Percentiles rank a stretch among this genome's conserved stretches.
These are phyloP conservation scores for Penicillium chermesinum DNA, from an alignment of 495 filamentous ascomycete genomes.

Conservation along the genomic window DNA sequence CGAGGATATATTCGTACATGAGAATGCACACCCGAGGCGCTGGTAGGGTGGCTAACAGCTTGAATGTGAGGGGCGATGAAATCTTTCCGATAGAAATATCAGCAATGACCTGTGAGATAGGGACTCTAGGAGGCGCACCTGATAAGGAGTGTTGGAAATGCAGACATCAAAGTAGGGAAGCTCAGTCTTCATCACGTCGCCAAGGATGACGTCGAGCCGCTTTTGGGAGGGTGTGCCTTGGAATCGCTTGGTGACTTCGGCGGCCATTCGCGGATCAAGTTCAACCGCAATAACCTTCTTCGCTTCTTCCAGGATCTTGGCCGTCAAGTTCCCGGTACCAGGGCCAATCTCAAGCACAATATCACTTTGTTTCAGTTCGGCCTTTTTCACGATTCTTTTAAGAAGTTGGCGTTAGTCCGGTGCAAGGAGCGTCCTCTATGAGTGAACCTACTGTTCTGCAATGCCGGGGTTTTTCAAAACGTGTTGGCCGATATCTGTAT, in stretches of 20 bases:
- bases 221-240: constrained; percentile 78
- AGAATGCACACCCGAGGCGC: constrained; percentile 74
- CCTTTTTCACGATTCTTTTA: constrained; percentile 72
- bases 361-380: constrained; percentile 83
- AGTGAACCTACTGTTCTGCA: constrained; percentile 49
- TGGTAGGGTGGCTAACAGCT: constrained; percentile 74
- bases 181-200: constrained; percentile 89
- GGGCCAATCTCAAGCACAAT: constrained; percentile 71
- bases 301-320: constrained; percentile 79
- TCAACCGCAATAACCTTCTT: constrained; percentile 88
- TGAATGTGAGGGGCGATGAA: constrained; percentile 82
- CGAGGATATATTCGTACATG: too few relatives aligned
- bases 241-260: constrained; percentile 90
- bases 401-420: background rate
- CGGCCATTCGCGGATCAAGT: constrained; percentile 93
- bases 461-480: constrained; percentile 95
- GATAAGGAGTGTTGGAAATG: constrained; percentile 92
- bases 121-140: constrained; percentile 35
- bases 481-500: constrained; percentile 82
- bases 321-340: constrained; percentile 83
- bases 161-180: constrained; percentile 85
- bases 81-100: constrained; percentile 50
- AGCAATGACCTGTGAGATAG: background rate
- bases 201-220: constrained; percentile 75
- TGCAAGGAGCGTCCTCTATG: background rate